Conservation (phyloP, 768 basidiomycete genomes). For the Termitomyces bulborhizus region DNA sequence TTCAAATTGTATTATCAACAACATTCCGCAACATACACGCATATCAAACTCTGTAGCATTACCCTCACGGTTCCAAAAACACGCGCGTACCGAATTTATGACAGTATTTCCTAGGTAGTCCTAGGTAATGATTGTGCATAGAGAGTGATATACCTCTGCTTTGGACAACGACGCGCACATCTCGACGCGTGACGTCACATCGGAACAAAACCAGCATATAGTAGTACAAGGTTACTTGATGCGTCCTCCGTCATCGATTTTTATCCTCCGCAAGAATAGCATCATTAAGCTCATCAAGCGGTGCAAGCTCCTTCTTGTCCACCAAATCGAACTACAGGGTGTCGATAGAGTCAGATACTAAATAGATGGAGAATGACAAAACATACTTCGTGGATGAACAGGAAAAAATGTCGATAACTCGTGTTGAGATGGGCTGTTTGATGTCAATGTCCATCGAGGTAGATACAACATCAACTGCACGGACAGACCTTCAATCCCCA, state of each 20-base stretch:
- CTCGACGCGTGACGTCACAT: slow-evolving; percentile 5
- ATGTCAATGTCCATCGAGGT: not conserved
- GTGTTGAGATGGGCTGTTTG: slow-evolving; percentile 90
- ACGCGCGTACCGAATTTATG: not conserved
- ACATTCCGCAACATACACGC: slow-evolving; percentile 1
- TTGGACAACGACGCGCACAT: not conserved
- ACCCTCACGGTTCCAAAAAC: not conserved
- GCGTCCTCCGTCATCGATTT: slow-evolving; percentile 22
- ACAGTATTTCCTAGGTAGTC: not conserved
- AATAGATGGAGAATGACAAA: not conserved
- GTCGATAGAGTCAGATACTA: slow-evolving; percentile 6
- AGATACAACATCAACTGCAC: not conserved
- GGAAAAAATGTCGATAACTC: slow-evolving; percentile 95
- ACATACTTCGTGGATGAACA: slow-evolving; percentile 90
- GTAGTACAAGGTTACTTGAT: slow-evolving; percentile 6
- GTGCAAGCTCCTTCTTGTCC: slow-evolving; percentile 95
- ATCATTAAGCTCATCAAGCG: slow-evolving; percentile 91
- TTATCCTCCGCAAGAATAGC: slow-evolving; percentile 66
- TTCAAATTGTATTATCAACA: not conserved
- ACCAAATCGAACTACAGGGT: slow-evolving; percentile 74
- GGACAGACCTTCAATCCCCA: slow-evolving; percentile 89
- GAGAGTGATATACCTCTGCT: not conserved
- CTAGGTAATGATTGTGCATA: not conserved
- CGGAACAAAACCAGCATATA: not conserved
- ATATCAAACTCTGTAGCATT: not conserved